Conservation (phyloP, 2,329 filamentous ascomycete genomes). For the Colletotrichum siamense region DNA sequence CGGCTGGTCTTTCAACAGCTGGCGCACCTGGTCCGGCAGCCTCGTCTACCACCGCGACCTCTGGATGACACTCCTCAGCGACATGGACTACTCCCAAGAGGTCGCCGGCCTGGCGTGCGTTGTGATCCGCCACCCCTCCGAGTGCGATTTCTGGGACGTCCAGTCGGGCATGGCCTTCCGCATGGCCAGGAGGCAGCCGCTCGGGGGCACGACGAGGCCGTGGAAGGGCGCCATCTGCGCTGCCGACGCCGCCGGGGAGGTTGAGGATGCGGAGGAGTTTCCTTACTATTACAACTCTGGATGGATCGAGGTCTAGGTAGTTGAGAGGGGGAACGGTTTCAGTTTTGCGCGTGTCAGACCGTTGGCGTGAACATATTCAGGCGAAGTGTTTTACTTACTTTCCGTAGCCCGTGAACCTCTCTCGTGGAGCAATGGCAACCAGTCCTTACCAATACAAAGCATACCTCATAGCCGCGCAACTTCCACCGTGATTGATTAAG, state of each 20-base stretch:
- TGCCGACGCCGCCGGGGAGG: neutral
- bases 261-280: neutral
- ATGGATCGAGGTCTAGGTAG: neutral
- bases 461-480: neutral
- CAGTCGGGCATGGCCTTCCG: neutral
- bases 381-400: neutral
- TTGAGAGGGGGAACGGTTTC: neutral
- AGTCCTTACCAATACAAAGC: neutral
- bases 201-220: neutral
- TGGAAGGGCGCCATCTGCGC: neutral
- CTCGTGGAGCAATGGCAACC: neutral
- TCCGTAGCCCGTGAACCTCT: accelerated
- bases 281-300: neutral
- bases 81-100: neutral
- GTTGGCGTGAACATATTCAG: accelerated
- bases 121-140: neutral
- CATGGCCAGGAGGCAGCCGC: neutral
- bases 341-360: neutral
- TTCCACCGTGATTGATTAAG: neutral
- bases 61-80: neutral
- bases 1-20: neutral
- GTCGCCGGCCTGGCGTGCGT: neutral
- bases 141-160: neutral
- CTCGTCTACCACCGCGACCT: neutral
- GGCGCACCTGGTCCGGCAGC: neutral